A percentile compares a stretch with the other conserved stretches of the same genome.
Evolutionary conservation across 345 rosid species (phyloP).

Genomic region (Camelina laxa): DNA sequence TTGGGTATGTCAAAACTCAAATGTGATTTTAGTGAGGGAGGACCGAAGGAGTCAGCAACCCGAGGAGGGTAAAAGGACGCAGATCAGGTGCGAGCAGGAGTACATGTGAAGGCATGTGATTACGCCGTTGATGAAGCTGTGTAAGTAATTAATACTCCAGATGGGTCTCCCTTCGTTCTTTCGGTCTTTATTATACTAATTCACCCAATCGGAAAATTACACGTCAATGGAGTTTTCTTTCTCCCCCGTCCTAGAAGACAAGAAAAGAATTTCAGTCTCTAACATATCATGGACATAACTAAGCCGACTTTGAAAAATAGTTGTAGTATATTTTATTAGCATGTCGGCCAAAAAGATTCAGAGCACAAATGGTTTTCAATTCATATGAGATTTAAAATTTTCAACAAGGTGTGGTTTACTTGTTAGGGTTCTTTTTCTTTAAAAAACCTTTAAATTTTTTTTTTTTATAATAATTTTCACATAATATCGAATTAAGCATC

Average conservation of each 20-base stretch:
- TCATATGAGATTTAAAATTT: background rate
- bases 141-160: slow-evolving; percentile 21
- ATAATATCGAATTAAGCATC: too few species aligned
- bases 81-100: slow-evolving; percentile 43
- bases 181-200: background rate
- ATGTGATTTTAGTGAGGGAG: too few species aligned
- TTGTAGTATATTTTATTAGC: background rate
- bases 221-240: background rate
- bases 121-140: slow-evolving; percentile 29
- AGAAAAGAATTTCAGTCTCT: slow-evolving; percentile 12
- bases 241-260: background rate
- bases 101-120: slow-evolving; percentile 41
- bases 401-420: background rate
- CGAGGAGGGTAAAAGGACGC: background rate
- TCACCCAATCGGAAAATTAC: background rate
- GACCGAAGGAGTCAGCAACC: too few species aligned
- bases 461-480: too few species aligned
- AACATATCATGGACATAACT: too few species aligned
- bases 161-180: background rate
- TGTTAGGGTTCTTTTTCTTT: too few species aligned
- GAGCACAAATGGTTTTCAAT: background rate
- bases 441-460: background rate
- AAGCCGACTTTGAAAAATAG: background rate
- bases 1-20: too few species aligned
- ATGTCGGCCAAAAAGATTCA: background rate